A percentile compares a stretch with the other conserved stretches of the same genome.
Conservation (phyloP, 495 filamentous ascomycete species). For the Apiosordaria backusii region DNA sequence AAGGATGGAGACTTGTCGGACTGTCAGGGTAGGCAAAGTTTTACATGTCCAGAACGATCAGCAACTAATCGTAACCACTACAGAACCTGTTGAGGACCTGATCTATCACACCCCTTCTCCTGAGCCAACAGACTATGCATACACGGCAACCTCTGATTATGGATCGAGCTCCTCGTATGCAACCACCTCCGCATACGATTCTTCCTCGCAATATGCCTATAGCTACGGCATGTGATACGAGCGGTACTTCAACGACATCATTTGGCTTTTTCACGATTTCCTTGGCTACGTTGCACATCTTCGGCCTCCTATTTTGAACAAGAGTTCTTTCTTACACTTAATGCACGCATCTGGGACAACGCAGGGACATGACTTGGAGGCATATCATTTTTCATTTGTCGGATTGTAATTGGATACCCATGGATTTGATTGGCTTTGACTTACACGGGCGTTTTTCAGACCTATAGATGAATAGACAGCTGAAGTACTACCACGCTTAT, state of each 20-base stretch:
- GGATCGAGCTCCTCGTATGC: not conserved
- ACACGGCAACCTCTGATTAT: not conserved
- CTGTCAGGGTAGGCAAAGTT: not conserved
- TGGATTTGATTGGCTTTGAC: not conserved
- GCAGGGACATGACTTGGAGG: not conserved
- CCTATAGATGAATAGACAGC: not conserved
- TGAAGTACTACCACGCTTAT: not conserved
- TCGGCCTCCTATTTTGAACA: not conserved
- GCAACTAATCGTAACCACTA: not conserved
- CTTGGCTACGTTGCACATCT: not conserved
- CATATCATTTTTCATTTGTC: not conserved
- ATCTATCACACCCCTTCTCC: constrained; percentile 27
- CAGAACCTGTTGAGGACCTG: constrained; percentile 30
- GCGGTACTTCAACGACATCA: not conserved
- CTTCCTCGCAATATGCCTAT: not conserved
- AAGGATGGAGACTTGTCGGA: constrained; percentile 12
- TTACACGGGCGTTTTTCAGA: not conserved
- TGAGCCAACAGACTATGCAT: constrained; percentile 7
- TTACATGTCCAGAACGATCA: not conserved
- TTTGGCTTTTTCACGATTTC: not conserved
- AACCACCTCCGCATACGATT: not conserved
- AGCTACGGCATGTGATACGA: not conserved
- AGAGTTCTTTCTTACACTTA: not conserved
- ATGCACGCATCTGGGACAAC: not conserved
- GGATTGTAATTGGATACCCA: not conserved